phyloP scores from a whole-genome alignment of 805 yeast species.

The Candida nanaspora region DNA sequence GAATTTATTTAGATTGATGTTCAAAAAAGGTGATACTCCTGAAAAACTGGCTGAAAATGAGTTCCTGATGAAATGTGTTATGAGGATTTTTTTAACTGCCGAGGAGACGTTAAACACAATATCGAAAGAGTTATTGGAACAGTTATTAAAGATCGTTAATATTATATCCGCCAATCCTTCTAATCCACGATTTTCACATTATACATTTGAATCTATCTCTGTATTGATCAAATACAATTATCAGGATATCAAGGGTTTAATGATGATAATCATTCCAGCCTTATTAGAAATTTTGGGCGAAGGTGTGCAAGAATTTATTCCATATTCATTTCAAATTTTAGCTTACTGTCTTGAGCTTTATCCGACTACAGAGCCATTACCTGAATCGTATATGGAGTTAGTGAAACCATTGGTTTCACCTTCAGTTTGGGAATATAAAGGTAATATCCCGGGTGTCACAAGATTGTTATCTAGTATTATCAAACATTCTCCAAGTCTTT shows the following conservation, averaged over 20 bases:
- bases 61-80: slow-evolving; percentile 79
- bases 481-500: slow-evolving; percentile 35
- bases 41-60: slow-evolving; percentile 95
- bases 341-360: slow-evolving; percentile 65
- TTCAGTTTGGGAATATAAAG: slow-evolving; percentile 86
- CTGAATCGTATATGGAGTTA: slow-evolving; percentile 57
- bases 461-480: slow-evolving; percentile 68
- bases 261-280: slow-evolving; percentile 55
- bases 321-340: slow-evolving; percentile 87
- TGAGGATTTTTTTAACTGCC: slow-evolving; percentile 72
- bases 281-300: slow-evolving; percentile 61
- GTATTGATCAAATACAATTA: slow-evolving; percentile 52
- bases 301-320: slow-evolving; percentile 91
- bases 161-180: slow-evolving; percentile 85
- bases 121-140: slow-evolving; percentile 45
- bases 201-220: slow-evolving; percentile 81
- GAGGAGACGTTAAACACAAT: slow-evolving; percentile 53
- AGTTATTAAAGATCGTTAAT: slow-evolving; percentile 60
- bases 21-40: slow-evolving; percentile 56
- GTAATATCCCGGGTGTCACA: slow-evolving; percentile 90
- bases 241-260: slow-evolving; percentile 31
- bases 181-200: slow-evolving; percentile 90
- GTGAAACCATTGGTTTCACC: slow-evolving; percentile 83
- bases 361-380: slow-evolving; percentile 44
- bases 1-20: slow-evolving; percentile 60